Percentiles rank a stretch among this genome's conserved stretches.
phyloP scores from a whole-genome alignment of 2,329 filamentous ascomycete genomes.

The Fusarium sp. region DNA sequence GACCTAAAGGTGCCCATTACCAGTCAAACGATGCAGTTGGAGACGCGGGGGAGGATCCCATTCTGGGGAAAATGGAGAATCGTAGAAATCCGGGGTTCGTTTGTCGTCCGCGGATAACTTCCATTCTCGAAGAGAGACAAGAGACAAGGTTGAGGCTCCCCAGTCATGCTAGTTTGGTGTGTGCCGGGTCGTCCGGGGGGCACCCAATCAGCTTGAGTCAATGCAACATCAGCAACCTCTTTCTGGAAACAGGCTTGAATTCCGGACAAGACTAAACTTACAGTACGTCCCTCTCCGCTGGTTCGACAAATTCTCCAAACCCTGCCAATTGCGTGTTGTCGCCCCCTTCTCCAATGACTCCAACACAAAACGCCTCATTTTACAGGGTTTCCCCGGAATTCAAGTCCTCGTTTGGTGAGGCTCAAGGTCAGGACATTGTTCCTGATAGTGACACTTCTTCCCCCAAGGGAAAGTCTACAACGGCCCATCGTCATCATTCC shows the following conservation, averaged over 20 bases:
- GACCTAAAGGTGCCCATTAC: neutral
- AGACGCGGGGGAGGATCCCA: conserved; percentile 1
- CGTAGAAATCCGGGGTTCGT: neutral
- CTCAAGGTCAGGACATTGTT: neutral
- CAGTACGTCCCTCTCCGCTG: neutral
- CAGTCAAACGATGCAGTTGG: neutral
- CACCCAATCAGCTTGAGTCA: neutral
- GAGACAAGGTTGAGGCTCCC: neutral
- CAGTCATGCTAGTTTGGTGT: neutral
- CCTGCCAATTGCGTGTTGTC: neutral
- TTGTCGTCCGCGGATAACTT: neutral
- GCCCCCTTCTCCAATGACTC: neutral
- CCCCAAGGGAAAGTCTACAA: neutral
- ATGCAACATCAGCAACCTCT: neutral
- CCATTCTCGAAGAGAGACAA: neutral
- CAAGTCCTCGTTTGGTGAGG: neutral
- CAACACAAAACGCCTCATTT: neutral
- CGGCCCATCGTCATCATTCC: neutral
- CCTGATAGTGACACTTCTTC: neutral
- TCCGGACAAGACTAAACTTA: neutral
- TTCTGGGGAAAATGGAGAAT: conserved; percentile 5
- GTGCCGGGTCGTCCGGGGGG: neutral
- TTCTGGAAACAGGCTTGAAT: neutral
- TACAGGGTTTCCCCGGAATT: conserved; percentile 1
- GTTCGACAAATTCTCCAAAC: neutral